Evolutionary conservation across 768 basidiomycete genomes (phyloP).

Genomic region (Xerocomus spinulosus): DNA sequence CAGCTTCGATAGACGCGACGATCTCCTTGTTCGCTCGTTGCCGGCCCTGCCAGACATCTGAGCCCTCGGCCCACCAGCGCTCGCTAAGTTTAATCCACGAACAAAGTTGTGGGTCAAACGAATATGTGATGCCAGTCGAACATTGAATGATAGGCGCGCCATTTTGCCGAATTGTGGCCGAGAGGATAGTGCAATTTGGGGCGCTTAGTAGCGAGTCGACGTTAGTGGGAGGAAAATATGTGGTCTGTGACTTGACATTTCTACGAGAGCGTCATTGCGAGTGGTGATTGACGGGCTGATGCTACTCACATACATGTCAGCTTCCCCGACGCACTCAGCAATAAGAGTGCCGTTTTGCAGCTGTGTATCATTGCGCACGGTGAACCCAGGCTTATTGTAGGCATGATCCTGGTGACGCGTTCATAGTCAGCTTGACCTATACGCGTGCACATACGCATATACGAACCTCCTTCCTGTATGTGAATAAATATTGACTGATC

Average conservation of each 20-base stretch:
- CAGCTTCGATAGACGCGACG: conserved; percentile 49
- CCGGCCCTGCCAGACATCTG: conserved; percentile 77
- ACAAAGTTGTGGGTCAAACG: conserved; percentile 65
- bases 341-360: conserved; percentile 58
- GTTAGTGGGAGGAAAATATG: conserved; percentile 63
- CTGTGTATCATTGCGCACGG: conserved; percentile 68
- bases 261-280: conserved; percentile 37
- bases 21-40: conserved; percentile 53
- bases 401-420: conserved; percentile 57
- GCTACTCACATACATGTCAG: conserved; percentile 68
- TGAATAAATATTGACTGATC: conserved; percentile 79
- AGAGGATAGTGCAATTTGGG: conserved; percentile 57
- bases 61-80: conserved; percentile 81
- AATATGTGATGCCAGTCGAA: conserved; percentile 72
- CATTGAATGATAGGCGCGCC: conserved; percentile 75
- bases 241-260: conserved; percentile 66
- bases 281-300: not conserved
- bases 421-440: not conserved
- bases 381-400: conserved; percentile 67
- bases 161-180: conserved; percentile 68
- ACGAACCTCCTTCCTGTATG: conserved; percentile 75
- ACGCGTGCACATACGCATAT: not conserved
- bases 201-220: conserved; percentile 54
- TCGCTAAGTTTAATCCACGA: conserved; percentile 76
- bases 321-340: conserved; percentile 67